A percentile compares a stretch with the other conserved stretches of the same genome.
phyloP scores from a whole-genome alignment of 306 rosid species.

The Prosopis cineraria region DNA sequence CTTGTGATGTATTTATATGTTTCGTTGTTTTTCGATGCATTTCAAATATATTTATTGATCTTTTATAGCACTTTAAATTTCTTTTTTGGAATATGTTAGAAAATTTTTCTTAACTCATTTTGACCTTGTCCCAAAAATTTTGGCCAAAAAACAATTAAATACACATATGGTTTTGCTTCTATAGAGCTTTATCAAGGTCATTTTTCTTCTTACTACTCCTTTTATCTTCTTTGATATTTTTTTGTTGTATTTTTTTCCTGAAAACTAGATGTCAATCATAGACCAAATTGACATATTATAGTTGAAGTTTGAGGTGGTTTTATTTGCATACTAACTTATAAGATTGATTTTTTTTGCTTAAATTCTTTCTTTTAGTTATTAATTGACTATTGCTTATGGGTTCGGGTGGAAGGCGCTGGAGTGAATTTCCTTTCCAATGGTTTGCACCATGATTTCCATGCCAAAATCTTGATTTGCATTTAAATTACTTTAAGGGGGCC shows the following conservation, averaged over 20 bases:
- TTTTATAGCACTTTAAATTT: not conserved
- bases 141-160: not conserved
- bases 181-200: conserved; percentile 54
- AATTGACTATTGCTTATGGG: too few species aligned
- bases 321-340: too few species aligned
- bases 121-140: not conserved
- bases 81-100: not conserved
- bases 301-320: too few species aligned
- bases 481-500: conserved; percentile 95
- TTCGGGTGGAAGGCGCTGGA: too few species aligned
- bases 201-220: too few species aligned
- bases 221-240: too few species aligned
- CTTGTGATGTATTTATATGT: not conserved
- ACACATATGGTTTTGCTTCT: conserved; percentile 58
- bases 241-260: not conserved
- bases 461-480: conserved; percentile 96
- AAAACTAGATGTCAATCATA: too few species aligned
- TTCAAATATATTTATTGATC: not conserved
- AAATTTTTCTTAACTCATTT: not conserved
- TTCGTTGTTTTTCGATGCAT: not conserved
- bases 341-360: too few species aligned
- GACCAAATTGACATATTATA: too few species aligned
- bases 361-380: too few species aligned
- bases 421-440: too few species aligned
- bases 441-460: conserved; percentile 35